Percentiles rank a stretch among this genome's conserved stretches.
phyloP scores from a whole-genome alignment of 441 rosid species.

The Caryocar brasiliense region DNA sequence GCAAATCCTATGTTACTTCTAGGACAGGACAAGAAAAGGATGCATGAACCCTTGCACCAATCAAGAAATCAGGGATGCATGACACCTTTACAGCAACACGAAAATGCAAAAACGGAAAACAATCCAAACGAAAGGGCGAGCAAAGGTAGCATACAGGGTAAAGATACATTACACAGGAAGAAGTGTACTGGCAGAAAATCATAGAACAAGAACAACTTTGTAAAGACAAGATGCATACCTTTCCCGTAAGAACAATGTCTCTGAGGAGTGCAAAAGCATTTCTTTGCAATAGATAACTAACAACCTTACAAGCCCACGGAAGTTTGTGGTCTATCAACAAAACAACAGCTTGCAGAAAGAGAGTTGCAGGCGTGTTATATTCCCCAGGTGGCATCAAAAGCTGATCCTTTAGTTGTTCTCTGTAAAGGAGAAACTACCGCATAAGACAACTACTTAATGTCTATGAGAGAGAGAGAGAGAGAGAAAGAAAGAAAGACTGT shows the following conservation, averaged over 20 bases:
- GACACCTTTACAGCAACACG: too few species aligned
- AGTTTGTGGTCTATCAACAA: conserved; percentile 64
- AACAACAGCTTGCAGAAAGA: conserved; percentile 59
- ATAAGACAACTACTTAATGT: conserved; percentile 3
- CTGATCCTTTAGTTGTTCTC: conserved; percentile 54
- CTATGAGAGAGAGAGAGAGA: too few species aligned
- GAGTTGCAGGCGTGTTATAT: conserved; percentile 30
- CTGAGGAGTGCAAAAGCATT: conserved; percentile 49
- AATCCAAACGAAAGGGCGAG: too few species aligned
- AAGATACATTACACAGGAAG: not conserved
- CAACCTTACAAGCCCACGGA: conserved; percentile 85
- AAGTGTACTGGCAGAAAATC: not conserved
- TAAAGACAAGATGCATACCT: conserved; percentile 36
- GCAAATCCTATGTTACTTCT: too few species aligned
- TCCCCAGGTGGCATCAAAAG: conserved; percentile 37
- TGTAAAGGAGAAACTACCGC: conserved; percentile 29
- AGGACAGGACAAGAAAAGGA: too few species aligned
- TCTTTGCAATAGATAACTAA: conserved; percentile 54
- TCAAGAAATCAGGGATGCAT: too few species aligned
- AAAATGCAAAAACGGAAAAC: too few species aligned
- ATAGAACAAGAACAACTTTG: not conserved
- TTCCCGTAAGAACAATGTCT: conserved; percentile 50
- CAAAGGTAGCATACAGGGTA: too few species aligned
- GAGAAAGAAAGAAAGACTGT: too few species aligned
- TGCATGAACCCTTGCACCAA: too few species aligned